These are phyloP conservation scores for Candida stauntonica DNA, from an alignment of 805 yeast genomes.

Conservation along the genomic window DNA sequence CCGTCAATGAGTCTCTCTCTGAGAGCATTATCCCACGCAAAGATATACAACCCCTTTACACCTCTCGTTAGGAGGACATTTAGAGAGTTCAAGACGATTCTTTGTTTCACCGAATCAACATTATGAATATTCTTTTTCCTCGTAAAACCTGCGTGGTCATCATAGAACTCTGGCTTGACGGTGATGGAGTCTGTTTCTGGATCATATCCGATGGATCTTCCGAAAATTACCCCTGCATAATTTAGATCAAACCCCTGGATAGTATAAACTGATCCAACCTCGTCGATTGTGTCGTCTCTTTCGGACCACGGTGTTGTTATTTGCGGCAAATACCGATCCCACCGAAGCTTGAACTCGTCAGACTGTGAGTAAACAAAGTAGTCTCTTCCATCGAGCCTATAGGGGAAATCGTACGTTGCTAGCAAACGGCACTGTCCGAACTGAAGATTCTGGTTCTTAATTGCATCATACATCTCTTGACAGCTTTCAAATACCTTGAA, in stretches of 20 bases:
- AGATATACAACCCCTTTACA: constrained; percentile 38
- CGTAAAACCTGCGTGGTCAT: constrained; percentile 43
- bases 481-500: constrained; percentile 39
- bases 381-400: constrained; percentile 40
- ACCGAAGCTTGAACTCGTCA: constrained; percentile 35
- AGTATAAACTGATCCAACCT: constrained; percentile 46
- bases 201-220: constrained; percentile 40
- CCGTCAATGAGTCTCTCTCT: constrained; percentile 30
- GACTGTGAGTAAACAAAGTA: constrained; percentile 42
- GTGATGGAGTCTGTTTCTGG: constrained; percentile 30
- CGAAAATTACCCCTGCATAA: constrained; percentile 43
- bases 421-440: constrained; percentile 40
- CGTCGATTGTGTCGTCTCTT: constrained; percentile 40
- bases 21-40: constrained; percentile 38
- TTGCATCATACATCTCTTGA: constrained; percentile 35
- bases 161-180: constrained; percentile 35
- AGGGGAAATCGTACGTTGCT: constrained; percentile 44
- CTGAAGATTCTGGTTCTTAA: constrained; percentile 28
- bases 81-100: constrained; percentile 40
- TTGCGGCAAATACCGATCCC: constrained; percentile 43
- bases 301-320: constrained; percentile 42
- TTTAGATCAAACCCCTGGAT: constrained; percentile 45
- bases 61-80: constrained; percentile 44
- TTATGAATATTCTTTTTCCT: constrained; percentile 36
- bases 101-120: constrained; percentile 34